Evolutionary conservation across 2,329 filamentous ascomycete species (phyloP), one percentile per base, ranked within the genome.

Genomic region (Apiospora marii): DNA sequence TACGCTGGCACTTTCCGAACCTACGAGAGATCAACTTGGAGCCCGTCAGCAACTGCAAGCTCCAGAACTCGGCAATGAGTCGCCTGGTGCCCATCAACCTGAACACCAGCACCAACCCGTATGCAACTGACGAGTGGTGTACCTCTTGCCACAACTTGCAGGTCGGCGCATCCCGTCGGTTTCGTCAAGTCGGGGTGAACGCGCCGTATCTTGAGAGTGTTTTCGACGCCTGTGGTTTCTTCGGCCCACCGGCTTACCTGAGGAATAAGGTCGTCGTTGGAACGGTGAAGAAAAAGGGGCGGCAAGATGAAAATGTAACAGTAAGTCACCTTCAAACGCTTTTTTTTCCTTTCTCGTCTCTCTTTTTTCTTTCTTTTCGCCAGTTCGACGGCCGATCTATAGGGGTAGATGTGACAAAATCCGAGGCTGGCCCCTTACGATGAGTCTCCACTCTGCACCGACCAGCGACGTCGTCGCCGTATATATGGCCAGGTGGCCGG

Each of bases 21-120:
- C 53, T 76, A 22, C 74, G 75, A 34, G 70, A 73, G n/a, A 75
- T 76, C 46, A 43, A 48, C 12, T 61, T 76, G 19, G 41, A 46
- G 12, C 64, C 37, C 3, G 74, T 72, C 64, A 3, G 68, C n/a
- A 27, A 24, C 5, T 76, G 74, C 48, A 48, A 68, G 8, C 67
- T 43, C 22, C 74, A 73, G 70, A 1, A 41, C n/a, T n/a, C 46
- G 27, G 44, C 71, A 13, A 41, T 41, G 22, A 7, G 3, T 8
- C 34, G 19, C 22, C 14, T 46, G 19, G 14, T 5, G 14, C 16
- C 5, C 1, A 30, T 41, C 1, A 70, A 68, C 24, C 24, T 64
- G 7, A n/a, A 61, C 13, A n/a, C n/a, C 14, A 10, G 6, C 13
- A 5, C 19, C 16, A 22, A 43, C 12, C 44, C 67, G 22, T 22